Percentiles rank a stretch among this genome's conserved stretches.
Conservation (phyloP, 2,329 filamentous ascomycete species). For the Pseudogymnoascus sp. region DNA sequence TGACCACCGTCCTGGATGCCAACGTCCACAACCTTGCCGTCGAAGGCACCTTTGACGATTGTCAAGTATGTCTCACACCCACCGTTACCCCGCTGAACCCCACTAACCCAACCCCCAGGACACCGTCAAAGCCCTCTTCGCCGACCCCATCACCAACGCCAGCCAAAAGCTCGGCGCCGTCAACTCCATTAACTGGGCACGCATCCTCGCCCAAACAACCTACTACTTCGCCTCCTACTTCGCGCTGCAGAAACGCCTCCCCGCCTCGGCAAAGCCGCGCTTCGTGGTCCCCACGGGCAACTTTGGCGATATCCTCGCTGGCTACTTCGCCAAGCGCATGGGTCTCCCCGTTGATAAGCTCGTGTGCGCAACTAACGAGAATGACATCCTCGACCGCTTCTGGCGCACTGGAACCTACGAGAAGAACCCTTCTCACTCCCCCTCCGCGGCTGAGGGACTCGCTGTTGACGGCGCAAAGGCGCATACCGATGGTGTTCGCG, state of each 20-base stretch:
- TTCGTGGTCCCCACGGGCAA: conserved; percentile 93
- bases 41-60: conserved; percentile 89
- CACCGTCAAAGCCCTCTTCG: conserved; percentile 88
- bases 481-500: conserved; percentile 67
- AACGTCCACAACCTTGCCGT: conserved; percentile 93
- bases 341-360: conserved; percentile 82
- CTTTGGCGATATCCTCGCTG: conserved; percentile 89
- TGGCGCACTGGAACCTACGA: conserved; percentile 86
- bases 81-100: not conserved
- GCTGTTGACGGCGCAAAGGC: conserved; percentile 49
- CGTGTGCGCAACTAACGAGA: conserved; percentile 90
- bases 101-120: conserved; percentile 41
- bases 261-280: conserved; percentile 53
- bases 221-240: conserved; percentile 98
- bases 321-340: conserved; percentile 88
- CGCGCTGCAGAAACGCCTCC: conserved; percentile 51
- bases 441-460: conserved; percentile 46
- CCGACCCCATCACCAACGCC: conserved; percentile 73
- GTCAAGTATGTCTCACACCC: conserved; percentile 50
- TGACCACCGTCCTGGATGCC: conserved; percentile 84
- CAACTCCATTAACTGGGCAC: conserved; percentile 93
- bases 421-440: conserved; percentile 60
- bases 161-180: conserved; percentile 81
- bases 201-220: conserved; percentile 91
- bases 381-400: conserved; percentile 94